Base-by-base conservation (phyloP, 192 early-diverging fungal genomes). In the Coemansia pectinata region DNA sequence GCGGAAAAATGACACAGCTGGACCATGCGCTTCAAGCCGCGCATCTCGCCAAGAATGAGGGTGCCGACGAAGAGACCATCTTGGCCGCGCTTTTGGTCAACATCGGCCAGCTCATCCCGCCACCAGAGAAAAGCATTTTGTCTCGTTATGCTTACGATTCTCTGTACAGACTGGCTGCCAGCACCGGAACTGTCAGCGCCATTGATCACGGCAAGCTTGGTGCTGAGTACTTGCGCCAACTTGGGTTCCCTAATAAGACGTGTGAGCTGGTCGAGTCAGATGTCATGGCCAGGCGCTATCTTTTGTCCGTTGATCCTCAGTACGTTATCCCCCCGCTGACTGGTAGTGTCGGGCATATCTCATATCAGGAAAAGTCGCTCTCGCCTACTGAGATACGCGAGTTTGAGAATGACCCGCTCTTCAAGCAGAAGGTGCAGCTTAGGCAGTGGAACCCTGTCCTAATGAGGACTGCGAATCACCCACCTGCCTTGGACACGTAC, bases 241-340 rank as follows among this genome's bases (percentile, higher is more conserved):
- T 88, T 36, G 34, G 34, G 34, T 36, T 36, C 8, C 34, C 34
- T 36, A 36, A 36, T 1, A 36, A 36, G 34, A 36, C 34, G 8
- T 36, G 34, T 6, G 34, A 36, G 34, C 34, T 36, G 7, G 7
- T 36, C 8, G 34, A 83, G 59, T 78, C 85, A 2, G 85, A 88
- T 47, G 87, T 88, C 10, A 65, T 81, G 34, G 87, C 79, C 41
- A 88, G 86, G 74, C 74, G 86, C 15, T 88, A 88, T 44, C 68
- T 88, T 19, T 84, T 81, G 15, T 71, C 81, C 1, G 75, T 77
- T 47, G 72, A 86, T 34, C 71, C 63, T 4, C 52, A 77, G 23
- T 87, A 87, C 47, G 81, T 81, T 57, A 73, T 67, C 11, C 55
- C 66, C 4, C 72, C 87, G 15, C 81, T 78, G 70, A 72, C 65